Conservation (phyloP, 305 asterid species). For the Ilex paraguariensis region DNA sequence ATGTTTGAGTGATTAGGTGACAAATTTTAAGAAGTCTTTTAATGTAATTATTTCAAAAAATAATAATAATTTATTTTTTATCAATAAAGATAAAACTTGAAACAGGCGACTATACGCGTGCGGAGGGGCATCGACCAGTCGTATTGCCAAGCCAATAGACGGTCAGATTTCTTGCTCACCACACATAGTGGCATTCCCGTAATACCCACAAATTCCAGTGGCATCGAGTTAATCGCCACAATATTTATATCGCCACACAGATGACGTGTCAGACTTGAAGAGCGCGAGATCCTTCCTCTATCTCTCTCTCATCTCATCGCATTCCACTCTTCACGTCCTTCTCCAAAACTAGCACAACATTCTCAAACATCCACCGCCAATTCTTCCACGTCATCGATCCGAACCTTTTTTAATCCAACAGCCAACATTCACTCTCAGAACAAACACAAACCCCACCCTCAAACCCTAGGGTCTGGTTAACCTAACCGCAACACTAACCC, state of each 20-base stretch:
- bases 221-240: slow-evolving; percentile 15
- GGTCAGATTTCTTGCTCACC: too few relatives aligned
- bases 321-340: slow-evolving; percentile 16
- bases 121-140: too few relatives aligned
- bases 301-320: background rate
- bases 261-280: slow-evolving; percentile 26
- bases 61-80: too few relatives aligned
- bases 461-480: slow-evolving; percentile 38
- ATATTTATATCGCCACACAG: slow-evolving; percentile 20
- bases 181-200: too few relatives aligned
- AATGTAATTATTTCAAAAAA: too few relatives aligned
- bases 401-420: slow-evolving; percentile 27
- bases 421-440: slow-evolving; percentile 14
- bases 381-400: slow-evolving; percentile 68
- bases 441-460: slow-evolving; percentile 11
- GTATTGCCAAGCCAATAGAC: too few relatives aligned
- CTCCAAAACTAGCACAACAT: slow-evolving; percentile 58
- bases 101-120: too few relatives aligned
- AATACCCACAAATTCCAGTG: slow-evolving; percentile 12
- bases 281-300: too few relatives aligned
- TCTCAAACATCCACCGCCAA: slow-evolving; percentile 38
- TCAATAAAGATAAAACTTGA: too few relatives aligned
- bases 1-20: too few relatives aligned
- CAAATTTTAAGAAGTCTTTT: too few relatives aligned
- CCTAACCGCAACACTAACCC: slow-evolving; percentile 37